Conservation (phyloP, 164 flowering plant species). For the Stephania japonica region DNA sequence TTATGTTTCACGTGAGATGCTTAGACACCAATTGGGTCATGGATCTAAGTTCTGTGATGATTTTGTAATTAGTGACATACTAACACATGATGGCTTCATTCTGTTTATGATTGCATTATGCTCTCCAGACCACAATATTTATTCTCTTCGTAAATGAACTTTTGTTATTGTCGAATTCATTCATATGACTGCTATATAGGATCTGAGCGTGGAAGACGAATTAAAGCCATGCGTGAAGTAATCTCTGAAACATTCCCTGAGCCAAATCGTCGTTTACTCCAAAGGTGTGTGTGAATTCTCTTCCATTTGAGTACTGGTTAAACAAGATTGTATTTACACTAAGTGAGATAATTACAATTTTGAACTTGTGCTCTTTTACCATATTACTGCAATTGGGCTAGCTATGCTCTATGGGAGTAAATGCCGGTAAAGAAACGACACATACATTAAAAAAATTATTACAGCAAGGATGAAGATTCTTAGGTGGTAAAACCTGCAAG, state of each 20-base stretch:
- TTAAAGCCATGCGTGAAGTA: conserved; percentile 67
- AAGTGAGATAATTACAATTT: background rate
- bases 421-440: no score
- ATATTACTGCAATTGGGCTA: background rate
- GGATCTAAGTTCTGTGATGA: background rate
- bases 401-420: no score
- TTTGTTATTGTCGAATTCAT: background rate
- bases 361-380: background rate
- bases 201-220: conserved; percentile 57
- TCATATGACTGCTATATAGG: conserved; percentile 33
- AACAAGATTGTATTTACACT: background rate
- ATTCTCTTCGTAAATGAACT: background rate
- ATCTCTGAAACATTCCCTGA: conserved; percentile 92
- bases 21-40: background rate
- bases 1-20: background rate
- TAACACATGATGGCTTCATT: background rate
- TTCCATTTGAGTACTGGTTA: background rate
- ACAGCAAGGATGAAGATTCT: no score
- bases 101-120: background rate
- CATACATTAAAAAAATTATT: no score
- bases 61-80: background rate
- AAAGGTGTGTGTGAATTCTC: conserved; percentile 47
- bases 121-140: background rate
- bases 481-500: no score
- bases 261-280: conserved; percentile 83